Conservation (phyloP, 345 rosid species). For the Boechera stricta region DNA sequence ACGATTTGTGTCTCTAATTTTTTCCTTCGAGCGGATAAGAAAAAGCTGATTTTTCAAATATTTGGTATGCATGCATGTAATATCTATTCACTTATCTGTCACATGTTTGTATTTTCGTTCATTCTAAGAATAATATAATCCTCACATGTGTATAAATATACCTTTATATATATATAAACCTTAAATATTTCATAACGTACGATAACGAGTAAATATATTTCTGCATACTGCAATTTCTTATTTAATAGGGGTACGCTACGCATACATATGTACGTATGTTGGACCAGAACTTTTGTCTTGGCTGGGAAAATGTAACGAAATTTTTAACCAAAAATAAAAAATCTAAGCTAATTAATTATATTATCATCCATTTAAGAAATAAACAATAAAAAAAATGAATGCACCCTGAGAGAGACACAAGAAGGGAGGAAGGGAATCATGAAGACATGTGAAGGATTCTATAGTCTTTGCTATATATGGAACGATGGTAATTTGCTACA, state of each 20-base stretch:
- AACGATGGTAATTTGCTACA: conserved; percentile 41
- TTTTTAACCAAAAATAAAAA: background rate
- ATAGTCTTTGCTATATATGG: conserved; percentile 38
- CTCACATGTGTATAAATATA: background rate
- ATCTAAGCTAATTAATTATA: background rate
- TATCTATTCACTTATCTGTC: background rate
- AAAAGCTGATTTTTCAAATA: background rate
- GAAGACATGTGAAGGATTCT: conserved; percentile 33
- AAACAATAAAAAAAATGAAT: conserved; percentile 15
- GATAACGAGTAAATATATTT: background rate
- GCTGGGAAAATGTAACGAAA: background rate
- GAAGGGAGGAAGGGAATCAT: conserved; percentile 42
- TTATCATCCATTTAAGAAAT: background rate
- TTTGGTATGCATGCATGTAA: background rate
- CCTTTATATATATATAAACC: background rate
- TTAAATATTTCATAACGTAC: background rate
- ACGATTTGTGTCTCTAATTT: too few species aligned
- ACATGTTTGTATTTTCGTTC: background rate
- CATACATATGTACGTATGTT: conserved; percentile 5
- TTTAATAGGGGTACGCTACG: background rate
- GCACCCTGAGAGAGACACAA: conserved; percentile 38
- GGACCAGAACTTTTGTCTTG: conserved; percentile 13
- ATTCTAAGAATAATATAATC: background rate
- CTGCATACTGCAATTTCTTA: background rate
- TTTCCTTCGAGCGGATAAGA: too few species aligned